Evolutionary conservation across 306 rosid species (phyloP).

Genomic region (Erythrophleum fordii): DNA sequence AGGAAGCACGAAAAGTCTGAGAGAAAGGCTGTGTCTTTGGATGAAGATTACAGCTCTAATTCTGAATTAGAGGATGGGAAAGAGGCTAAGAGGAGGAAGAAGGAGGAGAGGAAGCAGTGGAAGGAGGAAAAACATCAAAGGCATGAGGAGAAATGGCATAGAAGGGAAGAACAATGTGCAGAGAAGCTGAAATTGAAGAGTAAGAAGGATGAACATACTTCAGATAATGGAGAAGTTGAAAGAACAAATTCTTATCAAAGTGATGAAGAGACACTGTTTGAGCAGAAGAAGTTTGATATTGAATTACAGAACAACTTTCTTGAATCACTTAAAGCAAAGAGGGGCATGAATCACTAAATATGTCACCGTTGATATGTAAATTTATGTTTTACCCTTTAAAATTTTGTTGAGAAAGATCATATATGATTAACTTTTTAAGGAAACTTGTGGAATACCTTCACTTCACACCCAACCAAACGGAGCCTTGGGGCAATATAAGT

Average conservation of each 20-base stretch:
- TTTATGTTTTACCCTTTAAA: not conserved
- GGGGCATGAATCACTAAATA: conserved; percentile 9
- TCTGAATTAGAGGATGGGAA: conserved; percentile 73
- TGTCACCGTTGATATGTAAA: not conserved
- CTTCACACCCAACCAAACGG: too few species aligned
- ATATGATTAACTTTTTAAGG: not conserved
- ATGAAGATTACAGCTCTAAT: conserved; percentile 65
- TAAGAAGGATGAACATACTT: conserved; percentile 52
- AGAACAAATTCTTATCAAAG: conserved; percentile 53
- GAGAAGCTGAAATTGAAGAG: conserved; percentile 77
- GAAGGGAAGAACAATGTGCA: conserved; percentile 69
- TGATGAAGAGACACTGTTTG: conserved; percentile 51
- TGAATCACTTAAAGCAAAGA: conserved; percentile 51
- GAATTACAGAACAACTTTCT: conserved; percentile 89
- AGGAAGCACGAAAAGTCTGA: conserved; percentile 77
- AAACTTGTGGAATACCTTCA: too few species aligned
- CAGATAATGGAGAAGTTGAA: conserved; percentile 56
- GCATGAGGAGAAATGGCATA: conserved; percentile 71
- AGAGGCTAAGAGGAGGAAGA: too few species aligned
- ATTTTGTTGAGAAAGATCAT: not conserved
- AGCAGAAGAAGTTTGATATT: conserved; percentile 79
- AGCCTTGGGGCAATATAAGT: not conserved
- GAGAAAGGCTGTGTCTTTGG: conserved; percentile 60
- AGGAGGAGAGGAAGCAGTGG: too few species aligned
- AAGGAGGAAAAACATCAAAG: conserved; percentile 47